Conservation (phyloP, 331 rosid species). For the Telfairia occidentalis region DNA sequence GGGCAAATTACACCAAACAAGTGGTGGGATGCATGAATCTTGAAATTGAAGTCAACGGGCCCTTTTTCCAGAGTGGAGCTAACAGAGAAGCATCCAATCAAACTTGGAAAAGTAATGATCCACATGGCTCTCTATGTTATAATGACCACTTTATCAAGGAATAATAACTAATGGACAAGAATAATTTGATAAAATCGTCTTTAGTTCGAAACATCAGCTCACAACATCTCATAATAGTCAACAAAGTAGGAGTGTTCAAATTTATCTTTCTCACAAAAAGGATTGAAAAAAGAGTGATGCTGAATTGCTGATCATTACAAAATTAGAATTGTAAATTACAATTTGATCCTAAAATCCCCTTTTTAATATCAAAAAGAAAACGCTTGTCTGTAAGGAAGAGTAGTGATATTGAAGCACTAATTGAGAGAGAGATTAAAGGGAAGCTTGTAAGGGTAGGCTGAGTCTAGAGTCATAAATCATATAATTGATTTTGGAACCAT, state of each 20-base stretch:
- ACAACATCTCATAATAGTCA: neutral
- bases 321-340: neutral
- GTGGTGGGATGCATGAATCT: constrained; percentile 11
- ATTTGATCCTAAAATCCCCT: neutral
- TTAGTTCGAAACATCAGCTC: neutral
- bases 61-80: neutral
- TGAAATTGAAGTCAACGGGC: constrained; percentile 2
- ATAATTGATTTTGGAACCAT: neutral
- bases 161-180: constrained; percentile 7
- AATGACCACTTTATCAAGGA: constrained; percentile 1
- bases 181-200: neutral
- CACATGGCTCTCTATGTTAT: constrained; percentile 1
- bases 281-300: neutral
- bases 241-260: neutral
- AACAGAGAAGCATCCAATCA: neutral
- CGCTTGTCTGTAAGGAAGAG: neutral
- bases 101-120: neutral
- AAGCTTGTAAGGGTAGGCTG: neutral
- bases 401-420: constrained; percentile 7
- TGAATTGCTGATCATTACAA: neutral
- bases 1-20: neutral
- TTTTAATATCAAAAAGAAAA: neutral
- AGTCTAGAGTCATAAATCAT: neutral
- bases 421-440: neutral
- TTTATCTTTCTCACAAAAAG: neutral